Evolutionary conservation across 1,139 yeast genomes (phyloP).

Genomic region (Zygosaccharomyces sapae): DNA sequence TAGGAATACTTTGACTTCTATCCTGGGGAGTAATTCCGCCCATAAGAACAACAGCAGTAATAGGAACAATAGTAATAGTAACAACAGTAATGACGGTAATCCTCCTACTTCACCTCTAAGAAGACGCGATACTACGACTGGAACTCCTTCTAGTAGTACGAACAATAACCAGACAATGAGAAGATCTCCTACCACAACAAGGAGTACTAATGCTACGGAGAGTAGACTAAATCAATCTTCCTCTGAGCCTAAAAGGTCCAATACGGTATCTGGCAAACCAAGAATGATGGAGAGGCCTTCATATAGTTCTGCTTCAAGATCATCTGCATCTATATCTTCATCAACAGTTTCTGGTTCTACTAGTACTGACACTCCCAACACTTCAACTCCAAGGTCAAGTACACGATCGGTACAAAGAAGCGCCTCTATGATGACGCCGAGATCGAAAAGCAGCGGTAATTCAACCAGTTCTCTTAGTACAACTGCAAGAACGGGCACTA

Average conservation of each 20-base stretch:
- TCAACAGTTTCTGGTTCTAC: constrained; percentile 5
- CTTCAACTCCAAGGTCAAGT: not conserved
- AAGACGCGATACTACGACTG: not conserved
- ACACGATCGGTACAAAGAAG: not conserved
- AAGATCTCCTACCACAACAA: not conserved
- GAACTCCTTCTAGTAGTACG: not conserved
- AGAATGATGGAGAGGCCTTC: constrained; percentile 2
- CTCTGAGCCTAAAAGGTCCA: constrained; percentile 3
- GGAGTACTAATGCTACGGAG: not conserved
- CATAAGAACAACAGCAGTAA: not conserved
- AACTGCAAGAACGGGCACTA: not conserved
- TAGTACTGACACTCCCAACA: too few relatives aligned
- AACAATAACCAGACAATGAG: not conserved
- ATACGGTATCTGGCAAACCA: constrained; percentile 4
- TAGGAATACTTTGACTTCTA: constrained; percentile 26
- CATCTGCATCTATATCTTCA: constrained; percentile 3
- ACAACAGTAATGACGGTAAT: too few relatives aligned
- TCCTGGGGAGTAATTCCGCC: constrained; percentile 18
- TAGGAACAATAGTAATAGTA: not conserved
- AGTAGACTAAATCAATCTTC: not conserved
- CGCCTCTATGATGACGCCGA: not conserved
- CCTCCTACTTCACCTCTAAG: not conserved
- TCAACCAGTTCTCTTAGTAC: not conserved
- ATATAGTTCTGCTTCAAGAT: not conserved
- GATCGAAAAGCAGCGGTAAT: not conserved